phyloP scores from a whole-genome alignment of 805 yeast species.

The Jamesozyma spencerorum region DNA sequence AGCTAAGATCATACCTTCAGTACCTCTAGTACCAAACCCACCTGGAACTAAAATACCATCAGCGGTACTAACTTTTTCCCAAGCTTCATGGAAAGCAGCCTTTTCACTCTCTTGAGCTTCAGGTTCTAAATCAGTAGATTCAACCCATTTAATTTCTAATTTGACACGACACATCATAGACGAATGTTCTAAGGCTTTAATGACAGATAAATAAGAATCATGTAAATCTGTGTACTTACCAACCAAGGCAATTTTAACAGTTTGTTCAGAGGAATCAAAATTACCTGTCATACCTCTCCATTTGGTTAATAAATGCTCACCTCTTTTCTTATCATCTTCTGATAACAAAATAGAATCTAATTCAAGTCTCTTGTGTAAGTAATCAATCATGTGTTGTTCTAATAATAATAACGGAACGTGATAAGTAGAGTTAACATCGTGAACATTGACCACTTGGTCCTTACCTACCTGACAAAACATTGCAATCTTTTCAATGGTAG shows the following conservation, averaged over 20 bases:
- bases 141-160: constrained; percentile 91
- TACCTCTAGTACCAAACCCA: constrained; percentile 95
- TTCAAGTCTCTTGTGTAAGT: constrained; percentile 57
- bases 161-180: constrained; percentile 82
- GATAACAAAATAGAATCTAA: constrained; percentile 42
- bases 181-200: constrained; percentile 90
- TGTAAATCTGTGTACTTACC: constrained; percentile 95
- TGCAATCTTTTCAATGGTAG: constrained; percentile 91
- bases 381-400: constrained; percentile 76
- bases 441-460: constrained; percentile 94
- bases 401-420: constrained; percentile 89
- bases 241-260: constrained; percentile 89
- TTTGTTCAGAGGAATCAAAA: constrained; percentile 75
- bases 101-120: constrained; percentile 54
- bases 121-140: constrained; percentile 81
- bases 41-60: constrained; percentile 98
- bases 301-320: constrained; percentile 56
- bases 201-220: constrained; percentile 90
- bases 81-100: constrained; percentile 82
- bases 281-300: constrained; percentile 76
- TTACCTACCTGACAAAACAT: constrained; percentile 99
- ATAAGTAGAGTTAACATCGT: constrained; percentile 92
- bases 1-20: constrained; percentile 95
- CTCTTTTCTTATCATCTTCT: constrained; percentile 48
- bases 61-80: constrained; percentile 88